phyloP scores from a whole-genome alignment of 1,139 yeast species.

The Kodamaea plutei region DNA sequence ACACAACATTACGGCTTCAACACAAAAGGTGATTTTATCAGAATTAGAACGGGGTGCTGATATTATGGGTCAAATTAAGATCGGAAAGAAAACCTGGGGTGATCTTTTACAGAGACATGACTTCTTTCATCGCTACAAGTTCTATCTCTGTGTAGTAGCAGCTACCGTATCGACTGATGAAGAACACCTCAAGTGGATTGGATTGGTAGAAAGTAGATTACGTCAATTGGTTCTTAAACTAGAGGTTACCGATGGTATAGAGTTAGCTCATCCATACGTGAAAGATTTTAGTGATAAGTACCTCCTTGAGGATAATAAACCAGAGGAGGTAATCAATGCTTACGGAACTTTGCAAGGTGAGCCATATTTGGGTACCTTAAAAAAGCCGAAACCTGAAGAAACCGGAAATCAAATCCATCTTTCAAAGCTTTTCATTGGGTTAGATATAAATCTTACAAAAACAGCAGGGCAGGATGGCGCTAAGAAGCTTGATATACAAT shows the following conservation, averaged over 20 bases:
- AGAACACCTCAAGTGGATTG: constrained; percentile 86
- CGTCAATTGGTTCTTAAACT: constrained; percentile 78
- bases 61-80: constrained; percentile 63
- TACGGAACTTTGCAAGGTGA: constrained; percentile 52
- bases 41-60: constrained; percentile 76
- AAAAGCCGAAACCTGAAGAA: constrained; percentile 9
- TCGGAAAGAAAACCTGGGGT: constrained; percentile 66
- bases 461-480: constrained; percentile 35
- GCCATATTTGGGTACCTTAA: constrained; percentile 15
- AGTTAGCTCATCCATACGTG: constrained; percentile 84
- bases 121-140: constrained; percentile 79
- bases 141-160: constrained; percentile 78
- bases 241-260: constrained; percentile 71
- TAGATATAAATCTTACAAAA: constrained; percentile 52
- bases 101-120: constrained; percentile 74
- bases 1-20: constrained; percentile 85
- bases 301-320: constrained; percentile 50
- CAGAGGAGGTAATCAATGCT: constrained; percentile 49
- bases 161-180: constrained; percentile 69
- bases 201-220: constrained; percentile 85
- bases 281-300: constrained; percentile 65
- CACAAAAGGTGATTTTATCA: constrained; percentile 70
- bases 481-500: constrained; percentile 77
- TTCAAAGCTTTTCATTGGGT: constrained; percentile 77
- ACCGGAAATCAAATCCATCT: constrained; percentile 44